phyloP scores from a whole-genome alignment of 2,329 filamentous ascomycete species.

The Pseudogymnoascus sp. region DNA sequence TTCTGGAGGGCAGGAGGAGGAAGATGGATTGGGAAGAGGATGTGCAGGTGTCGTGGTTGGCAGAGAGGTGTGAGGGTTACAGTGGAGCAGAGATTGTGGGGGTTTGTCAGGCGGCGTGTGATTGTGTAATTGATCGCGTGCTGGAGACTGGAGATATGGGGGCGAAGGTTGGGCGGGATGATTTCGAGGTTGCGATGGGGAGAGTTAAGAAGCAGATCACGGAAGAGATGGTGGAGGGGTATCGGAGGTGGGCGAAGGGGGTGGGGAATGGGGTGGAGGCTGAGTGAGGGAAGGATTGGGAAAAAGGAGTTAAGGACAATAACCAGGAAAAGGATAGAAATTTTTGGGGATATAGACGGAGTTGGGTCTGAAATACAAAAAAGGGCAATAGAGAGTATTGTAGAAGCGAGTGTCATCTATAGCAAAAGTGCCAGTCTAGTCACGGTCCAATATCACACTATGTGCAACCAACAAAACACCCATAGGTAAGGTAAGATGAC shows the following conservation, averaged over 20 bases:
- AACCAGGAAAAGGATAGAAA: not conserved
- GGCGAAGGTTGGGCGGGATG: slow-evolving; percentile 36
- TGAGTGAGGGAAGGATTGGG: not conserved
- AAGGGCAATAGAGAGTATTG: not conserved
- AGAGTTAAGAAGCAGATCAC: slow-evolving; percentile 51
- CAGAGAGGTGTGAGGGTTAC: slow-evolving; percentile 61
- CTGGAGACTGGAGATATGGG: slow-evolving; percentile 32
- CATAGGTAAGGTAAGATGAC: not conserved
- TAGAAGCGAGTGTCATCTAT: not conserved
- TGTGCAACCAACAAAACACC: not conserved
- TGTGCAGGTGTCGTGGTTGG: slow-evolving; percentile 58
- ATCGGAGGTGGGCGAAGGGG: slow-evolving; percentile 44
- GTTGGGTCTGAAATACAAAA: not conserved
- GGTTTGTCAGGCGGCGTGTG: slow-evolving; percentile 44
- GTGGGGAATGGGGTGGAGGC: slow-evolving; percentile 9
- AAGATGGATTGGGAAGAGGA: slow-evolving; percentile 53
- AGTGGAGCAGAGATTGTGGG: slow-evolving; percentile 76
- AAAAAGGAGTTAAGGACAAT: not conserved
- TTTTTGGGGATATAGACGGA: not conserved
- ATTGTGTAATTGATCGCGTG: slow-evolving; percentile 43
- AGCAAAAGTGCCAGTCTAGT: not conserved
- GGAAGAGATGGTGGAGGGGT: slow-evolving; percentile 46
- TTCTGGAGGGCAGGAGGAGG: slow-evolving; percentile 60
- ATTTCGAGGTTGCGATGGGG: slow-evolving; percentile 37
- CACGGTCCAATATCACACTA: not conserved